phyloP scores from a whole-genome alignment of 2,329 filamentous ascomycete species.

The Thelonectria discophora region DNA sequence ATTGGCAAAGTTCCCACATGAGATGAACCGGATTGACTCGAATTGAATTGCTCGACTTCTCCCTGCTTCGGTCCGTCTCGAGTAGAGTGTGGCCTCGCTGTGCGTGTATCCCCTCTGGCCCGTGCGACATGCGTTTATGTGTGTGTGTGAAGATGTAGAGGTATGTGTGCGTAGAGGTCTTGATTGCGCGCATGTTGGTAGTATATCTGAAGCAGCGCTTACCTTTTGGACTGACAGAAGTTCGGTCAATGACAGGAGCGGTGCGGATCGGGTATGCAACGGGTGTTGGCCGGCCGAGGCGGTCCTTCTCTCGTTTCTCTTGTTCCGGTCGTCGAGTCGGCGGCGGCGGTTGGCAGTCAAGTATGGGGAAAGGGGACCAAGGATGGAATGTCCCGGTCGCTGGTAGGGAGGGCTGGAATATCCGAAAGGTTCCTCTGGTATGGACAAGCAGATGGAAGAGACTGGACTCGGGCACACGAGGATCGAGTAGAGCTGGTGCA shows the following conservation, averaged over 20 bases:
- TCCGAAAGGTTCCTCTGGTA: conserved; percentile 5
- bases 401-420: conserved; percentile 1
- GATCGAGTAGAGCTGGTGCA: conserved; percentile 23
- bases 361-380: conserved; percentile 16
- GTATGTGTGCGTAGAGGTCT: conserved; percentile 3
- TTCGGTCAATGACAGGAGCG: conserved; percentile 7
- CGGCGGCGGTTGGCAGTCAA: conserved; percentile 12
- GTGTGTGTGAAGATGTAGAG: conserved; percentile 5
- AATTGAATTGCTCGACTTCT: background rate
- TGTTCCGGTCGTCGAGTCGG: conserved; percentile 19
- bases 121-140: conserved; percentile 10
- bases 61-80: conserved; percentile 10
- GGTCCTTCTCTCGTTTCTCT: background rate
- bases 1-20: conserved; percentile 2
- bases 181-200: conserved; percentile 6
- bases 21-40: conserved; percentile 5
- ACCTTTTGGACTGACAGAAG: conserved; percentile 11
- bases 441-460: conserved; percentile 5
- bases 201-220: conserved; percentile 22
- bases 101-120: background rate
- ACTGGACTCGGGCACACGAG: conserved; percentile 10
- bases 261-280: conserved; percentile 11
- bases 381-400: conserved; percentile 18
- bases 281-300: conserved; percentile 2
- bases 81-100: conserved; percentile 7